These are phyloP conservation scores for Penicillium cinerascens DNA, from an alignment of 495 filamentous ascomycete genomes.

Conservation along the genomic window DNA sequence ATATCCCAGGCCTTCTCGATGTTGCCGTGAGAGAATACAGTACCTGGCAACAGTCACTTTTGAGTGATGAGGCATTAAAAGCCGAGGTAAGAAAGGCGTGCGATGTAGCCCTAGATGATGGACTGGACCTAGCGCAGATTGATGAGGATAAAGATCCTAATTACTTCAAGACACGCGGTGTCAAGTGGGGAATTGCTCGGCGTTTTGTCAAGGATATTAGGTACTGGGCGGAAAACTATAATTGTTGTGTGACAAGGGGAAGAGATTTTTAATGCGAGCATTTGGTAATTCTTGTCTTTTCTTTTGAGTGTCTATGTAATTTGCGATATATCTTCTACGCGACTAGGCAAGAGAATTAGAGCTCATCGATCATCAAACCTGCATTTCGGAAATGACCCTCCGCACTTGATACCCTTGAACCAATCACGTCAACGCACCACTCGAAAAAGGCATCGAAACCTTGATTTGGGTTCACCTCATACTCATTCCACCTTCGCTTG, in stretches of 20 bases:
- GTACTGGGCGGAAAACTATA: not conserved
- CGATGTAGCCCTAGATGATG: constrained; percentile 6
- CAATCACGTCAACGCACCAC: constrained; percentile 24
- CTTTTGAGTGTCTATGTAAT: not conserved
- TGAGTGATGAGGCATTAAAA: constrained; percentile 5
- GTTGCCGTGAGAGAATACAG: constrained; percentile 9
- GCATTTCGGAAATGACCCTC: constrained; percentile 26
- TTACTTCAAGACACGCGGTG: constrained; percentile 25
- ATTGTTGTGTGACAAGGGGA: too few relatives aligned
- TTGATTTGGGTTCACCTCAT: constrained; percentile 34
- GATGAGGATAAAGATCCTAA: constrained; percentile 19
- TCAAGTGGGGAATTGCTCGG: constrained; percentile 24
- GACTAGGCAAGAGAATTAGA: not conserved
- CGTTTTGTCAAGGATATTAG: constrained; percentile 15
- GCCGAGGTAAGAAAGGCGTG: constrained; percentile 15
- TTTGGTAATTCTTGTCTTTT: not conserved
- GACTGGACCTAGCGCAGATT: constrained; percentile 16
- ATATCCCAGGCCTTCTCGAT: constrained; percentile 11
- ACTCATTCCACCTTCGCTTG: constrained; percentile 4
- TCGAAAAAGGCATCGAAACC: constrained; percentile 28
- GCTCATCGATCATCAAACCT: constrained; percentile 14
- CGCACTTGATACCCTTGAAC: constrained; percentile 16
- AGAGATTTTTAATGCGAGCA: too few relatives aligned
- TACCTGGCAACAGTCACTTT: constrained; percentile 3
- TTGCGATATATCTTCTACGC: not conserved